Base-by-base conservation (phyloP, 1,284 basidiomycete species). In the Papiliotrema nemorosa region DNA sequence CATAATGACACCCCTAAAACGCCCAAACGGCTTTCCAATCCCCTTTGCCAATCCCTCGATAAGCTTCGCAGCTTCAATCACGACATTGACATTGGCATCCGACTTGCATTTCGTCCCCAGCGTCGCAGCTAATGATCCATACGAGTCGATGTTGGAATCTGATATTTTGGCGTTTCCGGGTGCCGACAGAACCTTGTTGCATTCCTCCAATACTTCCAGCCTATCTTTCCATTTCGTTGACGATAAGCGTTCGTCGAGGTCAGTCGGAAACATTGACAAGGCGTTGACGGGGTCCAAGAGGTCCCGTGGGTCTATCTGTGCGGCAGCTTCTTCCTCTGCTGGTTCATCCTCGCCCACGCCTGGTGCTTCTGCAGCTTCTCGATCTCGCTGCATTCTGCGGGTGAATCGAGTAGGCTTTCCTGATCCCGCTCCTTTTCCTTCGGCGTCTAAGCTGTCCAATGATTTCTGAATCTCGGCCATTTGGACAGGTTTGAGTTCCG, bases 151-250 rank as follows among this genome's bases (percentile, higher is more conserved):
- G 18, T 86, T 78, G 1, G 82, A 80, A 59, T 91, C 88, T 59
- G 84, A 83, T 60, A 97, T 86, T 52, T 86, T 84, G 9, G 86
- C 85, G 13, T 87, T 83, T 16, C 82, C 76, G 2, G 70, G 69
- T n/a, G 63, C 52, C 47, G 82, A 82, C 33, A 98, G 76, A 18
- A 90, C 76, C 14, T 83, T 82, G 51, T 85, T 78, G 35, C 96
- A 79, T 40, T 90, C 88, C 60, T 97, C 92, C 46, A 97, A 76
- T 2, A 83, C 88, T 64, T 97, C 93, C 65, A 94, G 90, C 26
- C 96, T 84, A 59, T 99, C 96, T 71, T 98, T 97, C 96, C 96
- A 99, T 74, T 98, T 98, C 0, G 88, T 84, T 3, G 93, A 97
- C 13, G 83, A 81, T 47, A 98, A 79, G 50, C 81, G 78, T 5